A percentile compares a stretch with the other conserved stretches of the same genome.
Conservation (phyloP, 139 green algal genomes). For the Chlamydomonas eustigma region DNA sequence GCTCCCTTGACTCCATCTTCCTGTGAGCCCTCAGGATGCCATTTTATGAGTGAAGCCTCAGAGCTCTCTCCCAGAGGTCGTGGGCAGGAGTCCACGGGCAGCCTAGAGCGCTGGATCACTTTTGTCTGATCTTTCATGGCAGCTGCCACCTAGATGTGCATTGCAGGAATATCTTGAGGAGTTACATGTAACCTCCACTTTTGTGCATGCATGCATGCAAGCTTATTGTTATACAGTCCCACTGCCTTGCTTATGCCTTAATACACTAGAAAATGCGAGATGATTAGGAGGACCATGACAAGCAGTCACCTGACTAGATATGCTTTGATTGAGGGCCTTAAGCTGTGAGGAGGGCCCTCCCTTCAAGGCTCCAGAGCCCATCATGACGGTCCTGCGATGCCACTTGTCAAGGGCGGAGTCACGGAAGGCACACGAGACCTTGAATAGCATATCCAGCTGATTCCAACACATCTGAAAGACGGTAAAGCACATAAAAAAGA, state of each 20-base stretch:
- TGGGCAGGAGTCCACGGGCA: conserved; percentile 30
- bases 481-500: background rate
- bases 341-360: background rate
- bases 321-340: conserved; percentile 63
- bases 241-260: too few species aligned
- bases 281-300: too few species aligned
- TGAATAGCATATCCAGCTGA: background rate
- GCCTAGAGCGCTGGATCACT: conserved; percentile 47
- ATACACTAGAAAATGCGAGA: too few species aligned
- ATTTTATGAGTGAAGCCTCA: too few species aligned
- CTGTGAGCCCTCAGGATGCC: background rate
- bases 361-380: background rate
- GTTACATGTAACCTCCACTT: too few species aligned
- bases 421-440: conserved; percentile 46
- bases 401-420: conserved; percentile 74
- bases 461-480: background rate
- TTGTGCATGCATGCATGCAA: too few species aligned
- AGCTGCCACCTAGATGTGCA: conserved; percentile 25
- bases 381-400: conserved; percentile 73
- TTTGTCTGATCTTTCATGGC: conserved; percentile 33
- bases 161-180: too few species aligned
- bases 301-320: conserved; percentile 58
- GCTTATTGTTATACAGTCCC: too few species aligned
- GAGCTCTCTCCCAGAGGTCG: conserved; percentile 32
- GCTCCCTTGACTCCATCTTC: background rate